These are phyloP conservation scores for Clavaria fumosa DNA, from an alignment of 768 basidiomycete genomes.

Conservation along the genomic window DNA sequence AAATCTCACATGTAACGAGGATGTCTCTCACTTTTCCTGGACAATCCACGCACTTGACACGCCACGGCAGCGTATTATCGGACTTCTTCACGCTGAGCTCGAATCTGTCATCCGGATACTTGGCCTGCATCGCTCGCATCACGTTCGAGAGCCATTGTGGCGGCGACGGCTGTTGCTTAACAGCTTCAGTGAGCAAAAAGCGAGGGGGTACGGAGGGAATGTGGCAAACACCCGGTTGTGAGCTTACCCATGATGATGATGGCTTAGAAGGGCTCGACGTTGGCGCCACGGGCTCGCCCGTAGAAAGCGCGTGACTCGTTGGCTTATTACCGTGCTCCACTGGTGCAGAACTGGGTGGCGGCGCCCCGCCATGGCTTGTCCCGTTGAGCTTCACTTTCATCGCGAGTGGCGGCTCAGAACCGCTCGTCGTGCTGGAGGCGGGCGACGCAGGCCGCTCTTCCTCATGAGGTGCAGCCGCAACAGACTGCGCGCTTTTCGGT, in stretches of 20 bases:
- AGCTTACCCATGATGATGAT: not conserved
- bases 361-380: conserved; percentile 19
- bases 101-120: conserved; percentile 73
- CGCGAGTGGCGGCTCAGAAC: conserved; percentile 60
- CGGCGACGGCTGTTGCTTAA: conserved; percentile 19
- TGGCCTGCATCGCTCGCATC: conserved; percentile 49
- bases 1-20: not conserved
- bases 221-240: conserved; percentile 1
- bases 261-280: conserved; percentile 20
- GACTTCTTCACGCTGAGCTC: conserved; percentile 56
- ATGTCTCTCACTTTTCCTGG: conserved; percentile 67
- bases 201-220: too few relatives aligned
- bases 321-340: conserved; percentile 2
- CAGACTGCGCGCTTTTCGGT: conserved; percentile 16
- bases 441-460: conserved; percentile 50
- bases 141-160: conserved; percentile 62
- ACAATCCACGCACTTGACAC: conserved; percentile 82
- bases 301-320: not conserved
- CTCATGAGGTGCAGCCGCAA: conserved; percentile 20
- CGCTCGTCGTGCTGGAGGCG: conserved; percentile 58
- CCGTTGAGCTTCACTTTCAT: conserved; percentile 51
- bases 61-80: conserved; percentile 59
- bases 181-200: not conserved
- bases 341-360: conserved; percentile 7
- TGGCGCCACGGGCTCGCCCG: conserved; percentile 13